Percentiles rank a stretch among this genome's conserved stretches.
Evolutionary conservation across 352 stramenopile species (phyloP).

Genomic region (Phytophthora cactorum): DNA sequence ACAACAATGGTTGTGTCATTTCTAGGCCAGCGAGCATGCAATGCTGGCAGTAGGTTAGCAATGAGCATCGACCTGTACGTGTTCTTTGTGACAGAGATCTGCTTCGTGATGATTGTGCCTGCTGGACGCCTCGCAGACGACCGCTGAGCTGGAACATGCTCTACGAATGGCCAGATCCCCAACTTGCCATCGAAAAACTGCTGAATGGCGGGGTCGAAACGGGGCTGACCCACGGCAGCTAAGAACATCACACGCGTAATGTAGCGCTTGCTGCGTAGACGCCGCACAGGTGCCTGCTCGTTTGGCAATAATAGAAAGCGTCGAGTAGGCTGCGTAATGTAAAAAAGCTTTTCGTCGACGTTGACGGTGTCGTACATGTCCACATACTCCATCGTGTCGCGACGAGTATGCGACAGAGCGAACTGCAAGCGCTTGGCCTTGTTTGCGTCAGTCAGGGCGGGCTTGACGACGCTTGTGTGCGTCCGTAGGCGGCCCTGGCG

Average conservation of each 20-base stretch:
- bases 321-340: background rate
- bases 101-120: too few relatives aligned
- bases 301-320: background rate
- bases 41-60: too few relatives aligned
- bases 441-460: background rate
- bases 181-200: background rate
- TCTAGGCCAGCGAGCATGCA: too few relatives aligned
- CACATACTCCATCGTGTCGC: background rate
- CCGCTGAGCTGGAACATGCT: too few relatives aligned
- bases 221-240: background rate
- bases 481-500: background rate
- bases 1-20: too few relatives aligned
- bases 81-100: too few relatives aligned
- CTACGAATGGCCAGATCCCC: background rate
- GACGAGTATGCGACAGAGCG: background rate
- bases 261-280: background rate
- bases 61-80: too few relatives aligned
- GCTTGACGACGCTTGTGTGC: constrained; percentile 8
- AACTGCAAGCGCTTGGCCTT: background rate
- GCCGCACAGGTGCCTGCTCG: background rate
- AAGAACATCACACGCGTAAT: background rate
- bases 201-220: background rate
- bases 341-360: background rate
- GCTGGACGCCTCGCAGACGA: too few relatives aligned
- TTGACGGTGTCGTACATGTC: background rate